Evolutionary conservation across 176 grass and related monocot genomes (phyloP), one percentile per base, ranked within the genome.

Genomic region (Juncus effusus): DNA sequence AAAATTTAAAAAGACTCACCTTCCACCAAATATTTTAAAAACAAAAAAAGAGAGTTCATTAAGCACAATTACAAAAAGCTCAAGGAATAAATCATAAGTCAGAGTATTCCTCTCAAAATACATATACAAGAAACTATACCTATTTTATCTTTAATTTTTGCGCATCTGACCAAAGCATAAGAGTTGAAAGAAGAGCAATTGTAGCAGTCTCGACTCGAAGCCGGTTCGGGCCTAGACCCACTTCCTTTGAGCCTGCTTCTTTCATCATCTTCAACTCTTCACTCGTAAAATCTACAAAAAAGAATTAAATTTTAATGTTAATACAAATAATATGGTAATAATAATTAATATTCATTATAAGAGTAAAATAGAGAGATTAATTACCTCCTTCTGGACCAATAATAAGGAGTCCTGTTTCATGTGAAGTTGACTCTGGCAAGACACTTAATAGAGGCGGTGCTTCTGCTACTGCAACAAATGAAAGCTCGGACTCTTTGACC

Each of bases 121-220:
- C 14, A 66, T 14, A 37, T 51, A 38, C 1, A 52, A 54, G 39
- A 55, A 69, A 28, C 19, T 52, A 5, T 56, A 54, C 13, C 7
- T 69, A 13, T 6, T 69, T 13, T 55, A 47, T 42, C 12, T 74
- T 19, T 15, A 63, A 15, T 10, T 40, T 64, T 50, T 78, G 61
- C 74, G 80, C 77, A 82, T 97, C 82, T 42, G 93, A 89, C 93
- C 93, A 97, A 5, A 97, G 82, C 93, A 92, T 92, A 4, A 92
- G 80, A 61, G 80, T 77, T 6, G 93, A 78, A 13, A 97, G 47
- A 10, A 97, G 85, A 0, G 88, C 76, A 38, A 92, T 80, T 3
- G 88, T 85, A 52, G 93, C 88, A 2, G 93, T 97, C 79, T 97
- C 93, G 51, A 89, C 93, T 62, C 93, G 77, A 42, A 97, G 69